phyloP scores from a whole-genome alignment of 2,329 filamentous ascomycete genomes.

The Blastomyces silverae region DNA sequence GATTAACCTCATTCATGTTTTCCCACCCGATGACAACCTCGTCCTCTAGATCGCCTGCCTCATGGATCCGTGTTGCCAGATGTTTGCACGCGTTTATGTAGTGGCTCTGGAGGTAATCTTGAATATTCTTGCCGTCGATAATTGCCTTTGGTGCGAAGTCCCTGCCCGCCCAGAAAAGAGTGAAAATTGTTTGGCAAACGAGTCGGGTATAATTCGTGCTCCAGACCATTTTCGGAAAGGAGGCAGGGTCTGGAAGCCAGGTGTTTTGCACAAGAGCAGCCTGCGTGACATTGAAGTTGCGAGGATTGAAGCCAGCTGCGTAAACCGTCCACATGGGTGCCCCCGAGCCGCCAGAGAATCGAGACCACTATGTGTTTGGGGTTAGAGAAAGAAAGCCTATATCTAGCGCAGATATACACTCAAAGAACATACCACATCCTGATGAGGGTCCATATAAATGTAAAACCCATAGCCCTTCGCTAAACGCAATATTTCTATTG shows the following conservation, averaged over 20 bases:
- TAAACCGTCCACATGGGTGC: constrained; percentile 98
- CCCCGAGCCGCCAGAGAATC: constrained; percentile 87
- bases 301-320: constrained; percentile 82
- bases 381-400: constrained; percentile 19
- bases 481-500: constrained; percentile 72
- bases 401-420: neutral
- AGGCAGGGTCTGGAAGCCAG: constrained; percentile 65
- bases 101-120: constrained; percentile 86
- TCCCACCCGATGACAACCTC: constrained; percentile 92
- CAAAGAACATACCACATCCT: constrained; percentile 67
- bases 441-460: constrained; percentile 97
- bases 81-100: constrained; percentile 74
- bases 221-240: constrained; percentile 99
- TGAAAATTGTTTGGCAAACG: constrained; percentile 84
- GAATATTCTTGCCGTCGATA: constrained; percentile 90
- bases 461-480: constrained; percentile 91
- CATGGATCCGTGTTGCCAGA: constrained; percentile 74
- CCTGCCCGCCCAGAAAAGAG: constrained; percentile 81
- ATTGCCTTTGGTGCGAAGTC: constrained; percentile 95
- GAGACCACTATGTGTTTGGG: constrained; percentile 63
- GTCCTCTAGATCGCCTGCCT: constrained; percentile 81
- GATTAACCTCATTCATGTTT: constrained; percentile 89
- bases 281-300: constrained; percentile 76
- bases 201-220: constrained; percentile 91
- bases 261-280: constrained; percentile 94